Evolutionary conservation across 2,329 filamentous ascomycete genomes (phyloP), one percentile per base, ranked within the genome.

Genomic region (Westerdykella sp.): DNA sequence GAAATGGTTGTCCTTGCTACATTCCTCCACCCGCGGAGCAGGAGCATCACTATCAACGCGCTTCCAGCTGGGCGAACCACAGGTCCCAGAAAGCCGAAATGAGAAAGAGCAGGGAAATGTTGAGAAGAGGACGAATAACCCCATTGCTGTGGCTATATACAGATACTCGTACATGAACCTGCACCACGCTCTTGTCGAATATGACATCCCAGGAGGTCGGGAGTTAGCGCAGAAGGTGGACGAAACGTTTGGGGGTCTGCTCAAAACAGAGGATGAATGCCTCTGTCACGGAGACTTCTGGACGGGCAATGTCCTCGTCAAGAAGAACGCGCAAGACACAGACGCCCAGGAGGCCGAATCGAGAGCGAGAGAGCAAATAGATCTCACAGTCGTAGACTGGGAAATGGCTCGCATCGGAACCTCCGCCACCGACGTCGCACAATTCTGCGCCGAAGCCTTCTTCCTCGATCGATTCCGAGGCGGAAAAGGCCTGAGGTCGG

Each of bases 281-380:
- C 37, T 68, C 0, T 68, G 65, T 30, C 64, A 68, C 37, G 67
- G 66, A 16, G 65, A 69, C 39, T 68, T 68, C 42, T 68, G 66
- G 66, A 61, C 66, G 1, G 65, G 63, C 0, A 69, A 69, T 23
- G 51, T 69, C 1, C 47, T 68, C 6, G 51, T 68, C 5, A 48
- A 44, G 13, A 14, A 34, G 18, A 37, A 44, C 7, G 34, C 15
- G 12, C 18, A 40, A 9, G 32, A 5, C 12, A 16, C 32, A 13
- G n/a, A 10, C 32, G 32, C 14, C 12, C 1, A 32, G 28, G 25
- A 32, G 3, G 34, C 11, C 6, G 25, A 28, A 28, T 28, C 25
- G 4, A 44, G 23, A 40, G 12, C 30, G 13, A 16, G 1, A 16
- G 31, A 2, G 31, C 39, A 9, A 4, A 46, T 0, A 22, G 40